phyloP scores from a whole-genome alignment of 2,329 filamentous ascomycete species.

The Beauveria caledonica region DNA sequence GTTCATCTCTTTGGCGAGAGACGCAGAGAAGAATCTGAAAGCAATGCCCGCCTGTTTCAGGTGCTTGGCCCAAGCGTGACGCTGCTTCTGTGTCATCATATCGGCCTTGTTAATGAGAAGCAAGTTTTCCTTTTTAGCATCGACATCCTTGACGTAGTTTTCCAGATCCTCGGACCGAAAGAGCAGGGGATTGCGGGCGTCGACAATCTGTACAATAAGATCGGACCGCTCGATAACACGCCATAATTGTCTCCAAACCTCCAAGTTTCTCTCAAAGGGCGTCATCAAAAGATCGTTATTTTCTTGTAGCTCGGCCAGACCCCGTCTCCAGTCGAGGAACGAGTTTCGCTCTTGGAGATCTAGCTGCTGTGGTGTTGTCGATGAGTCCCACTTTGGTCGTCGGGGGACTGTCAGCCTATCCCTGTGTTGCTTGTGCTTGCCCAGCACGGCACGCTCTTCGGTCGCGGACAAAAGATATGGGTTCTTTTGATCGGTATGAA shows the following conservation, averaged over 20 bases:
- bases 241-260: slow-evolving; percentile 98
- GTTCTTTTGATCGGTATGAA: slow-evolving; percentile 92
- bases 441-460: slow-evolving; percentile 70
- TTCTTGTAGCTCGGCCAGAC: slow-evolving; percentile 86
- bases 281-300: slow-evolving; percentile 94
- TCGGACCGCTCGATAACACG: slow-evolving; percentile 95
- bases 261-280: slow-evolving; percentile 91
- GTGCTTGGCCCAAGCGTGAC: slow-evolving; percentile 77
- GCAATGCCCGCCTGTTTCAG: slow-evolving; percentile 73
- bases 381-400: slow-evolving; percentile 79
- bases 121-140: slow-evolving; percentile 80
- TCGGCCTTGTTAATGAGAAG: slow-evolving; percentile 97
- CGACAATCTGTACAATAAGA: slow-evolving; percentile 94
- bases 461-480: slow-evolving; percentile 80
- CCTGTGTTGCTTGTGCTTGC: slow-evolving; percentile 77
- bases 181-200: slow-evolving; percentile 87
- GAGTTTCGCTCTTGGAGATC: slow-evolving; percentile 71
- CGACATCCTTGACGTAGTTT: slow-evolving; percentile 86
- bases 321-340: slow-evolving; percentile 81
- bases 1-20: slow-evolving; percentile 80
- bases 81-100: slow-evolving; percentile 89
- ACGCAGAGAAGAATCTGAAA: slow-evolving; percentile 94
- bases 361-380: slow-evolving; percentile 74
- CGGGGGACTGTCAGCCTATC: slow-evolving; percentile 78
- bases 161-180: slow-evolving; percentile 94